These are phyloP conservation scores for Psilocybe azurescens DNA, from an alignment of 768 basidiomycete genomes.

Conservation along the genomic window DNA sequence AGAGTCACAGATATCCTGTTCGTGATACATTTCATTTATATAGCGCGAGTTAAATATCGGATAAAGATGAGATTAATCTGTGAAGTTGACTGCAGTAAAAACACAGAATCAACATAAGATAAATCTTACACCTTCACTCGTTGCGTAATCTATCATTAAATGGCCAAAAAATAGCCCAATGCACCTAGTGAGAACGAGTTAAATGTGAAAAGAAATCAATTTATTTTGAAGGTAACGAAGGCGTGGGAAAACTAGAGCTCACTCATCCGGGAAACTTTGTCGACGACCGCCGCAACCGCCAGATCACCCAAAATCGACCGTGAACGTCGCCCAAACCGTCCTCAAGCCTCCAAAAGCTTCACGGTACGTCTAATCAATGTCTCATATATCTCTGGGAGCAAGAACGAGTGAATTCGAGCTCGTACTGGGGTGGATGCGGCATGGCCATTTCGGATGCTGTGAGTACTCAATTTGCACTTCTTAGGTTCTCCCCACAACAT, in stretches of 20 bases:
- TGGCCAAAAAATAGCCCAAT: too few species aligned
- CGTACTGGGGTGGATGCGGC: slow-evolving; percentile 49
- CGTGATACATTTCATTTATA: too few species aligned
- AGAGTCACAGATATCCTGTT: too few species aligned
- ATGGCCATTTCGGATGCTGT: slow-evolving; percentile 41
- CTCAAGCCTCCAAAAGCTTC: slow-evolving; percentile 43
- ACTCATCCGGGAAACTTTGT: slow-evolving; percentile 38
- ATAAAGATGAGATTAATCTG: too few species aligned
- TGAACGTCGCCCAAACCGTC: slow-evolving; percentile 53
- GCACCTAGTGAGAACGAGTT: background rate
- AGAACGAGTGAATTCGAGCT: slow-evolving; percentile 37
- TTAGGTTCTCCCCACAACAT: slow-evolving; percentile 48
- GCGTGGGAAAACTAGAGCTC: slow-evolving; percentile 40
- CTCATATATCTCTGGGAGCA: slow-evolving; percentile 24
- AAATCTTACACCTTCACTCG: too few species aligned
- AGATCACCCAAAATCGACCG: slow-evolving; percentile 43
- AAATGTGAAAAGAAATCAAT: slow-evolving; percentile 13
- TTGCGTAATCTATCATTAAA: background rate
- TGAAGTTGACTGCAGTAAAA: too few species aligned
- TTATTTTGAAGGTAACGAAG: slow-evolving; percentile 10
- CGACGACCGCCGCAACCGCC: slow-evolving; percentile 37
- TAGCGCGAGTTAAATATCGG: too few species aligned
- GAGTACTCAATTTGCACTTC: slow-evolving; percentile 20
- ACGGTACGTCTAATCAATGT: slow-evolving; percentile 44
- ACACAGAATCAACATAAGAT: too few species aligned